Evolutionary conservation across 352 stramenopile species (phyloP).

Genomic region (Plasmopara halstedii): DNA sequence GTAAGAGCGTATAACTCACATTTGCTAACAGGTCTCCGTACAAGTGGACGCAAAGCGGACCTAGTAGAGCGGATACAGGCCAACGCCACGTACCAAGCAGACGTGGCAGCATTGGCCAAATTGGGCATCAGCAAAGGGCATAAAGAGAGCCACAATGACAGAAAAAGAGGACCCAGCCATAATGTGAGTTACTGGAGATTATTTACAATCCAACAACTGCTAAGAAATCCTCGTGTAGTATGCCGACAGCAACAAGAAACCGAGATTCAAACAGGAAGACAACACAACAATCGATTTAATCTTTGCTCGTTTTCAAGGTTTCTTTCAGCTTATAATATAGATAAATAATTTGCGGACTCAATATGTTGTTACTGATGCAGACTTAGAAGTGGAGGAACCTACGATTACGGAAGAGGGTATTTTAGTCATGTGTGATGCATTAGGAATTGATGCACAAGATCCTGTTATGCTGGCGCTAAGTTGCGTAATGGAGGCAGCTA

Average conservation of each 20-base stretch:
- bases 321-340: neutral
- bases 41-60: slow-evolving; percentile 65
- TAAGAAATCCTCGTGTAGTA: slow-evolving; percentile 4
- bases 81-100: slow-evolving; percentile 40
- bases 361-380: slow-evolving; percentile 15
- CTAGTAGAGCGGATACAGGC: slow-evolving; percentile 63
- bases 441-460: slow-evolving; percentile 71
- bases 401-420: slow-evolving; percentile 81
- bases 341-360: neutral
- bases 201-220: neutral
- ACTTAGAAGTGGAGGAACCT: slow-evolving; percentile 41
- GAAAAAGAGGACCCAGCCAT: slow-evolving; percentile 21
- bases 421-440: slow-evolving; percentile 52
- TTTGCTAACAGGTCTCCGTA: slow-evolving; percentile 43
- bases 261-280: slow-evolving; percentile 26
- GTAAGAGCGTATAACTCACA: neutral
- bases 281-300: slow-evolving; percentile 39
- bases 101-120: slow-evolving; percentile 19
- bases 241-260: slow-evolving; percentile 43
- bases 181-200: slow-evolving; percentile 11
- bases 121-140: slow-evolving; percentile 14
- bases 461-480: slow-evolving; percentile 74
- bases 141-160: slow-evolving; percentile 7
- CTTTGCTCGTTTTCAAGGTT: slow-evolving; percentile 65
- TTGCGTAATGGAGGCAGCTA: slow-evolving; percentile 67